Base-by-base conservation (phyloP, 257 asterid species). In the Solanum neorickii region DNA sequence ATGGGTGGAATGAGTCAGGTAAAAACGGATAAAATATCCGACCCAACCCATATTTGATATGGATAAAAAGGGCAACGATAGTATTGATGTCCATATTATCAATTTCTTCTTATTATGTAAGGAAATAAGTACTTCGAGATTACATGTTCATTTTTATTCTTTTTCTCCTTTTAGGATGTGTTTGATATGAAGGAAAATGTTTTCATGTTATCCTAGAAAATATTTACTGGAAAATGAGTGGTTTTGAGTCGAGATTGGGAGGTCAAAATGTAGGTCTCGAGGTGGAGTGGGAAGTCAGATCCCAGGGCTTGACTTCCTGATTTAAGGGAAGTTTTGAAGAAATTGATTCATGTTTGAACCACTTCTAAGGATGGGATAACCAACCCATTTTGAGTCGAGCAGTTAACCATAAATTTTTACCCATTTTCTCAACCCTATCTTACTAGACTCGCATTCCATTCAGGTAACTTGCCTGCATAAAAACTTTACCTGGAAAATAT, bases 401-500 rank as follows among this genome's bases (percentile, higher is more conserved):
- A 2, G 68, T 21, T 60, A 23, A 60, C 68, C 68, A 60, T 10
- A 60, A 60, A 59, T 15, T 60, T 60, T 23, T 60, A 60, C 68
- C 68, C 68, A 60, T 60, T 9, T 9, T 59, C 27, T 59, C 68
- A 4, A 13, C 14, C 68, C 68, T 60, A 21, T 23, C 68, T 60
- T 18, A 44, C 41, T 44, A 78, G 83, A 44, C 39, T 25, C 47
- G 83, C 66, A 87, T 16, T 82, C 74, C 83, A 62, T 44, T 41
- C 83, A 20, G 10, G 23, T 25, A 86, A 29, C 80, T 33, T 47
- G 72, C 65, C 47, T 44, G 42, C 86, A 88, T 46, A 82, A 78
- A 78, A 23, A 80, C 25, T 82, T 88, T 90, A 97, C 99, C 99
- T 97, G 99, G 91, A 93, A 97, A 90, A 95, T 91, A 21, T 95